These are phyloP conservation scores for Geotrichum klebahnii DNA, from an alignment of 1,139 yeast genomes.

Conservation along the genomic window DNA sequence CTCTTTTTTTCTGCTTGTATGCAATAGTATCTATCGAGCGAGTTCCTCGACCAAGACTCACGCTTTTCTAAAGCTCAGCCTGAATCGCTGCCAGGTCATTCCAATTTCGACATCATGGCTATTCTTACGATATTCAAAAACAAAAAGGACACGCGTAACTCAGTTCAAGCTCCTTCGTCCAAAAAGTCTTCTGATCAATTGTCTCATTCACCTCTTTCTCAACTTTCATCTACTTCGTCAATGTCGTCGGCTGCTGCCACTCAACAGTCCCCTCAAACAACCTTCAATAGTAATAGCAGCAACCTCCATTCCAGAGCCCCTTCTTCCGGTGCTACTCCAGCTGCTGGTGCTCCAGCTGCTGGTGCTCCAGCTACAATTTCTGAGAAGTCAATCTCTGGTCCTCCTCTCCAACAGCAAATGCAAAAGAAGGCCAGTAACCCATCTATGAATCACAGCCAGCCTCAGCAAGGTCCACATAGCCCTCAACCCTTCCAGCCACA, in stretches of 20 bases:
- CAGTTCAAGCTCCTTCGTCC: conserved; percentile 24
- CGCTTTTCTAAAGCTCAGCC: not conserved
- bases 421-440: not conserved
- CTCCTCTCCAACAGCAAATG: not conserved
- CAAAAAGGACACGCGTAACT: conserved; percentile 31
- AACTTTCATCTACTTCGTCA: conserved; percentile 9
- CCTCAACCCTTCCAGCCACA: no score
- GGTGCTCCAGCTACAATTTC: not conserved
- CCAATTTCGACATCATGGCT: conserved; percentile 26
- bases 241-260: conserved; percentile 2
- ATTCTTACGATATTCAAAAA: conserved; percentile 30
- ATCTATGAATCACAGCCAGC: not conserved
- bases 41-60: not conserved
- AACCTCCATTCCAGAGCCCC: not conserved
- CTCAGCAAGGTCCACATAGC: no score
- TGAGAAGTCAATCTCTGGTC: no score
- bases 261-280: conserved; percentile 5
- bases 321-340: no score
- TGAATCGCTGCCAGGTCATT: not conserved
- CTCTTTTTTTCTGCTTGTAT: no score
- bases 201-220: conserved; percentile 15
- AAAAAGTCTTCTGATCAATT: conserved; percentile 16
- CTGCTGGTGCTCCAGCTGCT: not conserved
- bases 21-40: no score
- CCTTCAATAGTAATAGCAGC: not conserved